A percentile compares a stretch with the other conserved stretches of the same genome.
phyloP scores from a whole-genome alignment of 345 rosid genomes.

The Moringa oleifera region DNA sequence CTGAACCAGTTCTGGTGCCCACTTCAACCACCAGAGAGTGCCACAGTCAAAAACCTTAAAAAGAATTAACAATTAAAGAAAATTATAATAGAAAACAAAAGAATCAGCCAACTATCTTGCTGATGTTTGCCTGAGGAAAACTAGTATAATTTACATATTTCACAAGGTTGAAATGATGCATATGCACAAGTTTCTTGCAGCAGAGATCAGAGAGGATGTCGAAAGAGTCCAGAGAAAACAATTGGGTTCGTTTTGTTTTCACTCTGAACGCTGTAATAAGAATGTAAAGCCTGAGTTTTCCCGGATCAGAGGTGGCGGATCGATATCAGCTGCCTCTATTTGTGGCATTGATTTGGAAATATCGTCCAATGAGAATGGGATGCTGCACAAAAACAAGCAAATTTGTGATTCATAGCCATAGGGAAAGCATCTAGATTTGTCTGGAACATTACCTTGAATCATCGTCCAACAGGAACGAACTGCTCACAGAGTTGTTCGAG shows the following conservation, averaged over 20 bases:
- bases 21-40: too few species aligned
- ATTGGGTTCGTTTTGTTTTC: conserved; percentile 12
- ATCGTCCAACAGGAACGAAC: conserved; percentile 82
- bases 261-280: conserved; percentile 70
- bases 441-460: conserved; percentile 63
- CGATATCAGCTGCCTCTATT: conserved; percentile 65
- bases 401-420: not conserved
- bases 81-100: conserved; percentile 1
- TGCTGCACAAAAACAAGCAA: conserved; percentile 41
- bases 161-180: not conserved
- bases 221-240: not conserved
- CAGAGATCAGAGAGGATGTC: not conserved
- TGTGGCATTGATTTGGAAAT: conserved; percentile 72
- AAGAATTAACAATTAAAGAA: too few species aligned
- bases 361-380: conserved; percentile 86
- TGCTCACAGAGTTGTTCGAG: conserved; percentile 58
- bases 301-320: conserved; percentile 84
- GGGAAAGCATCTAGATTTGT: not conserved
- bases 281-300: conserved; percentile 75
- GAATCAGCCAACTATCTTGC: not conserved
- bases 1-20: too few species aligned
- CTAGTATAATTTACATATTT: not conserved
- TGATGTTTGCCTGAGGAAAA: not conserved
- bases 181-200: conserved; percentile 17
- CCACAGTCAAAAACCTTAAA: too few species aligned